Base-by-base conservation (phyloP, 495 filamentous ascomycete species). In the Pseudomonodictys pantanalensis region DNA sequence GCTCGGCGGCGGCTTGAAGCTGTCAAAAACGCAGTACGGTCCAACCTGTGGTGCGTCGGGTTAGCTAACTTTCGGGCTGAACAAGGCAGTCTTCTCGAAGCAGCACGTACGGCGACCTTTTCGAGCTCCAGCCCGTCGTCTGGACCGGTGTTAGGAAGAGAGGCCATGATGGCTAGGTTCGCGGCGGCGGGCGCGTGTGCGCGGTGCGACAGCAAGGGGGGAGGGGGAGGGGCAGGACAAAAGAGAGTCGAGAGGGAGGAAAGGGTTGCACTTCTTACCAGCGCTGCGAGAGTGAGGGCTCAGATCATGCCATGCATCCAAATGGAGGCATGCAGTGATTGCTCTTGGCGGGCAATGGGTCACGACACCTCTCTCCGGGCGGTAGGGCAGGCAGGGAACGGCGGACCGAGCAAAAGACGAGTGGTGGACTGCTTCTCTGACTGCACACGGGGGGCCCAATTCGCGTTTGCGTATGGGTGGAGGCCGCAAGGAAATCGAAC, bases 21-120 rank as follows among this genome's bases (percentile, higher is more conserved):
- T 52, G 56, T 69, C 66, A 33, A 69, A 64, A 1, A 69, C 63
- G 29, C 66, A 69, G 29, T 69, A 69, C 1, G 66, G 66, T 20
- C 66, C 66, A 46, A 66, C 63, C 66, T 69, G 43, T 15, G 15
- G 52, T 5, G 32, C 29, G 42, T 41, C 52, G 20, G 15, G 61
- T 68, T 57, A 68, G 65, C 65, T 15, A n/a, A n/a, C n/a, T n/a
- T n/a, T n/a, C n/a, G 44, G 23, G 24, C 25, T 25, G 54, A 15
- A 45, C 52, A 45, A 54, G 17, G 4, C 10, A 26, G 17, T 1
- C 38, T 2, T 9, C 15, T 17, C 22, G 35, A 6, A 12, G 45
- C 17, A 33, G 28, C 43, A 69, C 66, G 29, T 64, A 69, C 66
- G 55, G 66, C 66, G 50, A 66, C 52, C 26, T 41, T 46, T 41